phyloP scores from a whole-genome alignment of 306 rosid genomes.

The Vigna trinervia region DNA sequence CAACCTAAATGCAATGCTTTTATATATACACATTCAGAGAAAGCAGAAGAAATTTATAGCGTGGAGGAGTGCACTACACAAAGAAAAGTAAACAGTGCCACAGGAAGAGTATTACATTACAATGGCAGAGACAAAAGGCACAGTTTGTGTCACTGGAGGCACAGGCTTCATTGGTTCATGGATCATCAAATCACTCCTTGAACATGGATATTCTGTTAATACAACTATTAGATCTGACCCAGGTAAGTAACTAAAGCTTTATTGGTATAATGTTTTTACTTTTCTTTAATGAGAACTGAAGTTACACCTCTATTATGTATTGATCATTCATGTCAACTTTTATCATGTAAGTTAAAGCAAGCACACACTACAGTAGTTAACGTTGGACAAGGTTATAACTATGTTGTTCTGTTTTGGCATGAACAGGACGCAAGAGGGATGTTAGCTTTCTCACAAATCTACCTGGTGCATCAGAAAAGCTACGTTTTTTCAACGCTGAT shows the following conservation, averaged over 20 bases:
- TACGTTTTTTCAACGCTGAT: constrained; percentile 66
- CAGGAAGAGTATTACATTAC: not conserved
- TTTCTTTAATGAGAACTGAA: not conserved
- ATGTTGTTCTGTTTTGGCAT: not conserved
- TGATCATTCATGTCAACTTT: not conserved
- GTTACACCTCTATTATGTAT: not conserved
- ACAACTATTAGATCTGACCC: constrained; percentile 57
- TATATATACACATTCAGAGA: not conserved
- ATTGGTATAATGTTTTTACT: not conserved
- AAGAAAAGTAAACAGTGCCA: not conserved
- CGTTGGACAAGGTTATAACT: not conserved
- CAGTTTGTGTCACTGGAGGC: constrained; percentile 63
- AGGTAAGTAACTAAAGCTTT: constrained; percentile 31
- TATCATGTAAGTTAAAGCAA: not conserved
- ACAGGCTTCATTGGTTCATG: constrained; percentile 64
- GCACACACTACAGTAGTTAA: not conserved
- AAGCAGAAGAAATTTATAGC: not conserved
- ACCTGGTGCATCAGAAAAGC: constrained; percentile 58
- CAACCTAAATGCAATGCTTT: not conserved
- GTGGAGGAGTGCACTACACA: not conserved
- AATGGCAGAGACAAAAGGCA: constrained; percentile 52
- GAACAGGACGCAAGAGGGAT: constrained; percentile 44
- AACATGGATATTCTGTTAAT: constrained; percentile 56
- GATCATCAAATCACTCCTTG: constrained; percentile 59
- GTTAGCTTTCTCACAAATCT: constrained; percentile 60